A percentile compares a stretch with the other conserved stretches of the same genome.
phyloP scores from a whole-genome alignment of 1,284 basidiomycete genomes.

The Puccinia coronata region DNA sequence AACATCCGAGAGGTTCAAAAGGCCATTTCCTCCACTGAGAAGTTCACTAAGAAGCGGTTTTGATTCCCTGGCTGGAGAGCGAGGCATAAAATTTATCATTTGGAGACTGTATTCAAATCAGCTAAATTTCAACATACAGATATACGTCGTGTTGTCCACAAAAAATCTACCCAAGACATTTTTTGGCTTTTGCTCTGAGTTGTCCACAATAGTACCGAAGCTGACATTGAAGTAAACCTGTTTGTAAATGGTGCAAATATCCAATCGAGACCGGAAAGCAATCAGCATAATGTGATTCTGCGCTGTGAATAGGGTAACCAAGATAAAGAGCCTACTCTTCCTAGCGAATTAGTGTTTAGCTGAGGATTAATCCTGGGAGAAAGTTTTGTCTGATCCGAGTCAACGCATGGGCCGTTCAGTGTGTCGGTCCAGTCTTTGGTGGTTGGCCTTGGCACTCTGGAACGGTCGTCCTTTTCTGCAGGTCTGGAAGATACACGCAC shows the following conservation, averaged over 20 bases:
- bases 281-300: too few relatives aligned
- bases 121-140: background rate
- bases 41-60: slow-evolving; percentile 20
- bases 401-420: background rate
- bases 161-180: slow-evolving; percentile 36
- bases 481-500: slow-evolving; percentile 20
- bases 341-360: background rate
- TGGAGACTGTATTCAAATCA: background rate
- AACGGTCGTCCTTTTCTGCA: background rate
- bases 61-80: slow-evolving; percentile 50
- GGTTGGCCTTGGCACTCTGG: slow-evolving; percentile 6
- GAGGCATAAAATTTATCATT: background rate
- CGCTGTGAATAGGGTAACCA: too few relatives aligned
- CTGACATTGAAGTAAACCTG: slow-evolving; percentile 40
- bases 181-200: background rate
- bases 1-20: slow-evolving; percentile 37
- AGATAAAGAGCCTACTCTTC: slow-evolving; percentile 35
- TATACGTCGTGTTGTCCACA: slow-evolving; percentile 43
- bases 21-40: slow-evolving; percentile 11
- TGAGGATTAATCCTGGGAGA: slow-evolving; percentile 13
- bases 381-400: slow-evolving; percentile 14
- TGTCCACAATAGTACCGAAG: slow-evolving; percentile 30
- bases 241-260: background rate
- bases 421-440: background rate
- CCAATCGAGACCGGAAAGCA: too few relatives aligned